These are phyloP conservation scores for Tulasnella sp. DNA, from an alignment of 768 basidiomycete species.

Conservation along the genomic window DNA sequence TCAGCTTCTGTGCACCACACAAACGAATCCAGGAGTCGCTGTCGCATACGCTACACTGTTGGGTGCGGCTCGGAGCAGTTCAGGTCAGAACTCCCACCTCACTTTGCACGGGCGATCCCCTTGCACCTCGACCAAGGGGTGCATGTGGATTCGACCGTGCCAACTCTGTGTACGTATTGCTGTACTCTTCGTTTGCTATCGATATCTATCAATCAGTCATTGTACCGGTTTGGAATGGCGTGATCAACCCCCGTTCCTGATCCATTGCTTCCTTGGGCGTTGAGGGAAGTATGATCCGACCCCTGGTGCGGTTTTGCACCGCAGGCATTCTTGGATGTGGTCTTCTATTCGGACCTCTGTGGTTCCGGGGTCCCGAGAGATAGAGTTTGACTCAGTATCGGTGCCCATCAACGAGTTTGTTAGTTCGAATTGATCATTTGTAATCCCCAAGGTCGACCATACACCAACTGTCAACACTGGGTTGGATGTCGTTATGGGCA, in stretches of 20 bases:
- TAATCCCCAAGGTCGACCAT: neutral
- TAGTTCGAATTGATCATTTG: neutral
- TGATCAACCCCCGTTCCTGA: neutral
- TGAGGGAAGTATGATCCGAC: neutral
- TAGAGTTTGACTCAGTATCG: neutral
- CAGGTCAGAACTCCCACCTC: conserved; percentile 6
- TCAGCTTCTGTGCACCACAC: no score
- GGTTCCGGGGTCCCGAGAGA: neutral
- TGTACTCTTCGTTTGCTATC: neutral
- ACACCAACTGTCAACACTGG: neutral
- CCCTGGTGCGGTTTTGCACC: neutral
- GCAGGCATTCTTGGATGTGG: neutral
- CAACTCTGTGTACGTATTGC: conserved; percentile 1
- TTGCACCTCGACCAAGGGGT: neutral
- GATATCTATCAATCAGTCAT: neutral
- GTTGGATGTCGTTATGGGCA: neutral
- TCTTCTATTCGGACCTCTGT: conserved; percentile 2
- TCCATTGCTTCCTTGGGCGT: neutral
- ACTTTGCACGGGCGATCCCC: neutral
- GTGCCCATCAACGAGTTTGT: neutral
- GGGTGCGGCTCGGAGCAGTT: neutral
- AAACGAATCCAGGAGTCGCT: neutral
- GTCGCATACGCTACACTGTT: neutral
- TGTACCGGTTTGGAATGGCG: neutral
- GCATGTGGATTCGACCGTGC: neutral